A percentile compares a stretch with the other conserved stretches of the same genome.
Conservation (phyloP, 768 basidiomycete genomes). For the Tylopilus plumbeoviolaceoides region DNA sequence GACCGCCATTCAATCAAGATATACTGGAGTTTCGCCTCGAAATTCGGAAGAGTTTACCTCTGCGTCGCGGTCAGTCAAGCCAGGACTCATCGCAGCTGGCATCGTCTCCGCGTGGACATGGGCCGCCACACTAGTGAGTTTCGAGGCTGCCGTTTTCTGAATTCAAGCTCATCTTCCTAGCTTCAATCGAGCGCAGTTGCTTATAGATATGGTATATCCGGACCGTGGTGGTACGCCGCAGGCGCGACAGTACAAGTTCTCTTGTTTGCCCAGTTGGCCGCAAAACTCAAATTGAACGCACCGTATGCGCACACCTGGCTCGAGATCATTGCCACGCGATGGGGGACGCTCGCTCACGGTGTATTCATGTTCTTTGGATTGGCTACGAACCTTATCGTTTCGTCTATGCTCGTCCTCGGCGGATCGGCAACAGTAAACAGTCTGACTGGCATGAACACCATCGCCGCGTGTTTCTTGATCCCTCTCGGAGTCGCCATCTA, state of each 20-base stretch:
- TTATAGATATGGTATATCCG: conserved; percentile 81
- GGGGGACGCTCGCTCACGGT: conserved; percentile 76
- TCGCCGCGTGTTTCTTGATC: conserved; percentile 89
- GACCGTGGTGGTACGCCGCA: conserved; percentile 89
- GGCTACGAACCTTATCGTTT: conserved; percentile 90
- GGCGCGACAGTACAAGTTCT: conserved; percentile 88
- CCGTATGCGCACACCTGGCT: conserved; percentile 85
- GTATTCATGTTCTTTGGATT: conserved; percentile 93
- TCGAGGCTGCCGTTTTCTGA: background rate
- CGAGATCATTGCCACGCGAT: conserved; percentile 77
- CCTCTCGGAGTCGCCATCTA: conserved; percentile 87
- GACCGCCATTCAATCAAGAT: conserved; percentile 78
- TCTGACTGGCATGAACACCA: conserved; percentile 86
- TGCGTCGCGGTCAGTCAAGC: conserved; percentile 80
- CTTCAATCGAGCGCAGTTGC: conserved; percentile 81
- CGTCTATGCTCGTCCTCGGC: conserved; percentile 76
- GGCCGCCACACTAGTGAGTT: conserved; percentile 65
- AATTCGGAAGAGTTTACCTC: conserved; percentile 82
- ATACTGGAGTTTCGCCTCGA: conserved; percentile 75
- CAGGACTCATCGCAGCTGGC: conserved; percentile 88
- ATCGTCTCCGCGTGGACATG: conserved; percentile 96
- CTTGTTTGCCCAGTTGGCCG: conserved; percentile 88
- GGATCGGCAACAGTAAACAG: conserved; percentile 85
- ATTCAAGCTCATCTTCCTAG: conserved; percentile 23
- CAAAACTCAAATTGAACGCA: conserved; percentile 89